These are phyloP conservation scores for Macrocystidia cucumis DNA, from an alignment of 1,284 basidiomycete species.

Conservation along the genomic window DNA sequence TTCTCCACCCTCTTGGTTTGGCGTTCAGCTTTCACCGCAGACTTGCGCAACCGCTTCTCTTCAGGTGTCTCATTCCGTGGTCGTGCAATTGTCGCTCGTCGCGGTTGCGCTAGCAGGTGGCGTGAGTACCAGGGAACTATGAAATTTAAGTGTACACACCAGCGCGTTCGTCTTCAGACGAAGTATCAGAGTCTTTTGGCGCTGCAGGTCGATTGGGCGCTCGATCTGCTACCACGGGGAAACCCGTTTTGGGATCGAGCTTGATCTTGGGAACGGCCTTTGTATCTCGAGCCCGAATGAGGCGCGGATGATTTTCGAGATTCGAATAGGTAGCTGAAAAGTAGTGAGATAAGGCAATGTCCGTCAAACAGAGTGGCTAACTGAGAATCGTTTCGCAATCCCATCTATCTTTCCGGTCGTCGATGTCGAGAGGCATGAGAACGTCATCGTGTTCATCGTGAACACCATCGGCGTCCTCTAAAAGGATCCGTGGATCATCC, in stretches of 20 bases:
- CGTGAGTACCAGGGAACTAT: neutral
- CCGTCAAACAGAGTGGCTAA: slow-evolving; percentile 33
- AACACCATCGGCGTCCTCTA: slow-evolving; percentile 26
- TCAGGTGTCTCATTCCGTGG: slow-evolving; percentile 77
- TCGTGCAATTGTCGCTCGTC: slow-evolving; percentile 48
- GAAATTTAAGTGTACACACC: slow-evolving; percentile 10
- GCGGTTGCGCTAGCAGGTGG: neutral
- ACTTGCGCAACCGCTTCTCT: slow-evolving; percentile 84
- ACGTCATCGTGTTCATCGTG: slow-evolving; percentile 45
- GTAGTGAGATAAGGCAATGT: neutral
- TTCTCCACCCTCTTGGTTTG: slow-evolving; percentile 75
- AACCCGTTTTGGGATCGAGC: slow-evolving; percentile 68
- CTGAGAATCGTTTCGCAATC: slow-evolving; percentile 93
- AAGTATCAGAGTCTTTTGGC: slow-evolving; percentile 27
- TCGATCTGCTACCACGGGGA: slow-evolving; percentile 50
- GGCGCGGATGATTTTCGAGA: slow-evolving; percentile 87
- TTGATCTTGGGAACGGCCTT: slow-evolving; percentile 56
- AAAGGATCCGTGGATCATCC: slow-evolving; percentile 44
- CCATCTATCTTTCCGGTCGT: slow-evolving; percentile 78
- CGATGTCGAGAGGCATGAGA: slow-evolving; percentile 43
- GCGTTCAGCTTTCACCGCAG: slow-evolving; percentile 79
- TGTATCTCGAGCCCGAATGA: slow-evolving; percentile 62
- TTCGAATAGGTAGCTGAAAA: slow-evolving; percentile 86
- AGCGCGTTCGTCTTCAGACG: slow-evolving; percentile 20
- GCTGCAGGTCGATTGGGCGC: slow-evolving; percentile 9